Percentiles rank a stretch among this genome's conserved stretches.
These are phyloP conservation scores for Pyrenophora teres DNA, from an alignment of 2,329 filamentous ascomycete genomes.

Conservation along the genomic window DNA sequence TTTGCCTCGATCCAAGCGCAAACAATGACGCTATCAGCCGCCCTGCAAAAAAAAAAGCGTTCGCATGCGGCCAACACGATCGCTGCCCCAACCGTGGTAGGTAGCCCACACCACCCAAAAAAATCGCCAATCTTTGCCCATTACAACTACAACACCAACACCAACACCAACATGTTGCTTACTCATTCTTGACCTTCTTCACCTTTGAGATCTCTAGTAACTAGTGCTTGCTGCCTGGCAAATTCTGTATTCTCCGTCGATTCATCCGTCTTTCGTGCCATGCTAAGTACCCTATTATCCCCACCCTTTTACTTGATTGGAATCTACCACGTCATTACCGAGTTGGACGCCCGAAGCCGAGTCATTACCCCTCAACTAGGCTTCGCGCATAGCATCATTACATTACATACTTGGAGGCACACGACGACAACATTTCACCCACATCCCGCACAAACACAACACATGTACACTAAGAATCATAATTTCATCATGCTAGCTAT, in stretches of 20 bases:
- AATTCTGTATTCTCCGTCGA: too few species aligned
- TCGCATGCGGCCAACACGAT: conserved; percentile 19
- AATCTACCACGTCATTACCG: not conserved
- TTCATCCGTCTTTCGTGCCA: too few species aligned
- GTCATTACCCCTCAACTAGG: not conserved
- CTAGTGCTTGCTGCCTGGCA: too few species aligned
- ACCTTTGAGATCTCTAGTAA: not conserved
- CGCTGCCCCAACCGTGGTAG: conserved; percentile 3
- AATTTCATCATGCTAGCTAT: not conserved
- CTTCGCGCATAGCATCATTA: too few species aligned
- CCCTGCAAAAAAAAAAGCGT: conserved; percentile 8
- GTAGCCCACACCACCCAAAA: conserved; percentile 12
- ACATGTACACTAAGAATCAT: not conserved
- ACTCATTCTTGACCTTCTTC: not conserved
- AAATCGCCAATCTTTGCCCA: conserved; percentile 17
- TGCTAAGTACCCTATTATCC: too few species aligned
- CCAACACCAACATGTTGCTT: not conserved
- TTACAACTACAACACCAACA: not conserved
- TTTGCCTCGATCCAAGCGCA: conserved; percentile 1
- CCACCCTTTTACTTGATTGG: not conserved
- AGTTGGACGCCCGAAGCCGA: not conserved
- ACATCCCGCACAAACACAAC: not conserved
- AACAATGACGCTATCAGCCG: conserved; percentile 20
- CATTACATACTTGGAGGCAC: too few species aligned
- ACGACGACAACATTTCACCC: not conserved